Conservation (phyloP, 257 asterid genomes). For the Craterostigma plantagineum region DNA sequence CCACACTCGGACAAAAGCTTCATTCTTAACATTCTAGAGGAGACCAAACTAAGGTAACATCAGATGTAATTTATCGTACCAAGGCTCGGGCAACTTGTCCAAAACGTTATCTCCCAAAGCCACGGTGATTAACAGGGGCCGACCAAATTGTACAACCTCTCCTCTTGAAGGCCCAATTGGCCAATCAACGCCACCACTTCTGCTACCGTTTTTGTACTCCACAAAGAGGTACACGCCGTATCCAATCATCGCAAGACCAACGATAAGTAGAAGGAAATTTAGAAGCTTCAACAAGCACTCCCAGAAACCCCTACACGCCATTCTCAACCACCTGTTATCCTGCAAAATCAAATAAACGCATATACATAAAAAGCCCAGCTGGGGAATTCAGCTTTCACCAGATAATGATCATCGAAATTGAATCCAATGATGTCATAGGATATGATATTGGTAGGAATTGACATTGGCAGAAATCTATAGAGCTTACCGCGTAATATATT, state of each 20-base stretch:
- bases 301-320: constrained; percentile 82
- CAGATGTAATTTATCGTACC: constrained; percentile 23
- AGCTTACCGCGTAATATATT: no score
- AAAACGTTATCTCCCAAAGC: constrained; percentile 46
- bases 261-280: constrained; percentile 56
- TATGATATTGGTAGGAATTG: no score
- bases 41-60: background rate
- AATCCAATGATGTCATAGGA: no score
- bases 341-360: constrained; percentile 2
- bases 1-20: background rate
- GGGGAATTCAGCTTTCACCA: no score
- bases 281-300: constrained; percentile 72
- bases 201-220: constrained; percentile 35
- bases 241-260: constrained; percentile 76
- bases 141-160: constrained; percentile 53
- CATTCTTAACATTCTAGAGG: background rate
- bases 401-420: no score
- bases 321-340: constrained; percentile 14
- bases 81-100: constrained; percentile 89
- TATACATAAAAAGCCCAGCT: no score
- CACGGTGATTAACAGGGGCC: constrained; percentile 76
- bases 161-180: constrained; percentile 28
- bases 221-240: constrained; percentile 78
- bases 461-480: no score
- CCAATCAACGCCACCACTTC: constrained; percentile 27